Base-by-base conservation (phyloP, 2,329 filamentous ascomycete genomes). In the Fusarium equiseti region DNA sequence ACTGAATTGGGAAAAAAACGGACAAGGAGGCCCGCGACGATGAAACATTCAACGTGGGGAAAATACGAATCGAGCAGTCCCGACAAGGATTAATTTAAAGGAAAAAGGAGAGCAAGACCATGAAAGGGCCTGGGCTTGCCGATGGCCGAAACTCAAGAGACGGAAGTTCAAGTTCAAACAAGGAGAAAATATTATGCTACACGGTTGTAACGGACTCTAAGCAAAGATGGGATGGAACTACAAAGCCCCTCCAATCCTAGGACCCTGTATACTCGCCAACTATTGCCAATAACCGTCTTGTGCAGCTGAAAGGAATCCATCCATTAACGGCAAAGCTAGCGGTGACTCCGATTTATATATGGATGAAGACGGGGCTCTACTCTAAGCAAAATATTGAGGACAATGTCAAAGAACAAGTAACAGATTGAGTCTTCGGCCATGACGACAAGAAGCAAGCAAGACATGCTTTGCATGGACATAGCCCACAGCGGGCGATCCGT, bases 1-100 rank as follows among this genome's bases (percentile, higher is more conserved):
- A 59, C 50, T 50, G 48, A 63, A 66, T 59, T 66, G 63, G 70
- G 58, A 71, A 61, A 52, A 44, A 53, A 53, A 53, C 64, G 52
- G 61, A 65, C 65, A 67, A 66, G 72, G 68, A 66, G 60, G 42
- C 48, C 63, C 66, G 57, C 53, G 65, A 40, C 67, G 56, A 72
- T 75, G 73, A 75, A 75, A 75, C 73, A 75, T 75, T 66, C 59
- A 43, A 73, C 71, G 65, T 75, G 73, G 73, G 73, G 73, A 75
- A 75, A 73, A 75, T 75, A 75, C 71, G 73, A 74, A 73, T 72
- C 60, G 63, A 73, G 67, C 60, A 70, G 64, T 58, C 35, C 64
- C 51, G 64, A 66, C 68, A 65, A 62, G 68, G 63, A 50, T 50
- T 59, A 35, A 52, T 35, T 27, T 27, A 27, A 27, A 10, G 26